Evolutionary conservation across 441 rosid species (phyloP).

Genomic region (Jatropha multifida): DNA sequence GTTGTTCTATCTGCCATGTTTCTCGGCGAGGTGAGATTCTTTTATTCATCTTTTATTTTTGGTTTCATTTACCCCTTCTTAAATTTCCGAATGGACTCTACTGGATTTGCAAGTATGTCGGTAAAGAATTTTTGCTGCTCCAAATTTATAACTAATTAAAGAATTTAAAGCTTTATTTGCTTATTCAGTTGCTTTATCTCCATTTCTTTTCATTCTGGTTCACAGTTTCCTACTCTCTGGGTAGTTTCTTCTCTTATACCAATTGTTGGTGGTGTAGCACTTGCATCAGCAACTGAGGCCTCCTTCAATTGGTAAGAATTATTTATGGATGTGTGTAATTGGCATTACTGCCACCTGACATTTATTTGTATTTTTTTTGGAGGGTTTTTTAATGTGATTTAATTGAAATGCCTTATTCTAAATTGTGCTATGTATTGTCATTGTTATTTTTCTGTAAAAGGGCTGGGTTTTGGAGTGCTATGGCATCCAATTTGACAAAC

Average conservation of each 20-base stretch:
- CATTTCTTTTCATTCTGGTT: conserved; percentile 20
- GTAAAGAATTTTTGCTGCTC: neutral
- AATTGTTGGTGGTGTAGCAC: conserved; percentile 94
- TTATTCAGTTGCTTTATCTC: conserved; percentile 7
- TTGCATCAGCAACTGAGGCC: conserved; percentile 90
- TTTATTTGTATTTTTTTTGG: neutral
- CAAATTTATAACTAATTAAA: neutral
- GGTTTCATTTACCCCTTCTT: neutral
- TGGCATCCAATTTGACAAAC: conserved; percentile 98
- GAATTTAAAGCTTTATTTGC: neutral
- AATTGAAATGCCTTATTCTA: neutral
- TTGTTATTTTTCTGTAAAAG: conserved; percentile 34
- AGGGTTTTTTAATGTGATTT: neutral
- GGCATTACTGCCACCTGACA: neutral
- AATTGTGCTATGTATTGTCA: neutral
- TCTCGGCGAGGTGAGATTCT: conserved; percentile 68
- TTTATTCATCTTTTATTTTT: neutral
- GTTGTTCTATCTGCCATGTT: conserved; percentile 94
- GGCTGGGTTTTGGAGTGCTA: conserved; percentile 98
- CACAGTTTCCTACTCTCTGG: conserved; percentile 80
- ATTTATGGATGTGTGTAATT: neutral
- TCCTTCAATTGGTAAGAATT: conserved; percentile 86
- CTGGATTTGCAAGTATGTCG: neutral
- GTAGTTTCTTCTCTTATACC: conserved; percentile 85
- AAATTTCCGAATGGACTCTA: neutral